A percentile compares a stretch with the other conserved stretches of the same genome.
phyloP scores from a whole-genome alignment of 2,329 filamentous ascomycete genomes.

The Colletotrichum phormii region DNA sequence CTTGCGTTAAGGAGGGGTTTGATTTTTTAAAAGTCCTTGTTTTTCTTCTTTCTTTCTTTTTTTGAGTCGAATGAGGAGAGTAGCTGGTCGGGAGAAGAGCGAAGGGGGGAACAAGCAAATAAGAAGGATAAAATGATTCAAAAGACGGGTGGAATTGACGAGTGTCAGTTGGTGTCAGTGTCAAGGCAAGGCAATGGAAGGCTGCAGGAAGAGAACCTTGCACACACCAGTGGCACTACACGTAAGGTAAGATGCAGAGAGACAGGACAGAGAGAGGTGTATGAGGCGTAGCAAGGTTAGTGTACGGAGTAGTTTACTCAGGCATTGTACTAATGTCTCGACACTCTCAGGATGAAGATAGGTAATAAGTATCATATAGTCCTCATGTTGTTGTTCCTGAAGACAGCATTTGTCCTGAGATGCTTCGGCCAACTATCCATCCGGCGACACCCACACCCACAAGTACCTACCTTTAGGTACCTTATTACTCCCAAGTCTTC shows the following conservation, averaged over 20 bases:
- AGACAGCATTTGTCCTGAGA: neutral
- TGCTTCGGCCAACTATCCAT: neutral
- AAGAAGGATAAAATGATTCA: conserved; percentile 13
- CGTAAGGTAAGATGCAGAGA: neutral
- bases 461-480: neutral
- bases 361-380: neutral
- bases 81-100: neutral
- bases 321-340: neutral
- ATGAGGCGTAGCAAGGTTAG: neutral
- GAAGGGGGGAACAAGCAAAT: neutral
- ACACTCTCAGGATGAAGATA: neutral
- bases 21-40: neutral
- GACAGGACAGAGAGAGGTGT: neutral
- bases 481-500: neutral
- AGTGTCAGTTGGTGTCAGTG: conserved; percentile 11
- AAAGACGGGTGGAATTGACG: neutral
- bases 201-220: conserved; percentile 19
- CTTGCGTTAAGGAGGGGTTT: conserved; percentile 2
- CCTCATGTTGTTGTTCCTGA: neutral
- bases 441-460: neutral
- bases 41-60: neutral
- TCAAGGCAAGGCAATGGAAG: conserved; percentile 9
- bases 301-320: neutral
- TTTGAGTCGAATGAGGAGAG: neutral
- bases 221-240: neutral